phyloP scores from a whole-genome alignment of 169 alveolate species.

The Eimeria sp. region DNA sequence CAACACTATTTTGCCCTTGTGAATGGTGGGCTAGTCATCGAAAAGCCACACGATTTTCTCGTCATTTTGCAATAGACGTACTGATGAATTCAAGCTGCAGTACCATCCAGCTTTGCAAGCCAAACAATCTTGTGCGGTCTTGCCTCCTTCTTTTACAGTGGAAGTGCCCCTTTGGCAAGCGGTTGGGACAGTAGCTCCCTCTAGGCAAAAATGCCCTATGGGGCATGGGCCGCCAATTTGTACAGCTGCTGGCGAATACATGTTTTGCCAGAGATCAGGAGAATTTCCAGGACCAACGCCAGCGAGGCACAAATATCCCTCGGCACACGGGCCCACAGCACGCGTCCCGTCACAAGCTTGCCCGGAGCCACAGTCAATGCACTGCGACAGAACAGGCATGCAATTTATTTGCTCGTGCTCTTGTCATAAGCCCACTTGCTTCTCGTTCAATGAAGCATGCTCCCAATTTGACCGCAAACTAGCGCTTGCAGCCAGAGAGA shows the following conservation, averaged over 20 bases:
- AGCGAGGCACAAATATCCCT: conserved; percentile 60
- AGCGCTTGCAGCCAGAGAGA: background rate
- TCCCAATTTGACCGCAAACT: background rate
- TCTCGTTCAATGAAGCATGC: background rate
- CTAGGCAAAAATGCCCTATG: conserved; percentile 88
- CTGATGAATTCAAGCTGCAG: conserved; percentile 70
- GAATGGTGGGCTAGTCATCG: background rate
- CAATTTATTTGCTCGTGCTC: background rate
- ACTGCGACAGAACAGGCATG: conserved; percentile 51
- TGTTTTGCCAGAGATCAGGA: conserved; percentile 45
- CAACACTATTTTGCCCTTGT: background rate
- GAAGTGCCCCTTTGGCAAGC: conserved; percentile 78
- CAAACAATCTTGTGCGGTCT: conserved; percentile 49
- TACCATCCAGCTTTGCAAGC: conserved; percentile 64
- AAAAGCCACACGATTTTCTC: background rate
- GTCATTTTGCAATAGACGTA: background rate
- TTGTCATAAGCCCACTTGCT: background rate
- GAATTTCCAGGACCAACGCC: conserved; percentile 59
- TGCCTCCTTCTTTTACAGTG: conserved; percentile 34
- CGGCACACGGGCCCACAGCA: conserved; percentile 46
- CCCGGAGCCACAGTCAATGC: conserved; percentile 68
- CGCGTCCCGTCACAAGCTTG: conserved; percentile 73
- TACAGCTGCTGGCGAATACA: conserved; percentile 37
- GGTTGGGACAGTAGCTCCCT: conserved; percentile 73
- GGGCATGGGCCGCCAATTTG: conserved; percentile 86